Evolutionary conservation across 2,329 filamentous ascomycete species (phyloP).

Genomic region (Aaosphaeria pasadenensis): DNA sequence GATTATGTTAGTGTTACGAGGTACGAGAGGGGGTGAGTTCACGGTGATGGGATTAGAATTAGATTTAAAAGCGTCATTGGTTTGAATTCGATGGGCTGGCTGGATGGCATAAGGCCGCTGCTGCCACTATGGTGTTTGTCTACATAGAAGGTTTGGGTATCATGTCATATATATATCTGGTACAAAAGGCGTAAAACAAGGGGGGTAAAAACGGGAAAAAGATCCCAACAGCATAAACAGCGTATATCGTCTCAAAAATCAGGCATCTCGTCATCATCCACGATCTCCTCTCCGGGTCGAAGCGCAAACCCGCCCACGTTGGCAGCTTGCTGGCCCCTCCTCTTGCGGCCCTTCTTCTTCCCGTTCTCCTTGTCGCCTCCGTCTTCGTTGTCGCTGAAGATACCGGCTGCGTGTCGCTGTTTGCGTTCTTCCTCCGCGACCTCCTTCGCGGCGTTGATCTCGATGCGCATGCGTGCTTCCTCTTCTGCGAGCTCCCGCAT

Average conservation of each 20-base stretch:
- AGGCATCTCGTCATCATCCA: conserved; percentile 11
- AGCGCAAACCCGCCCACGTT: conserved; percentile 24
- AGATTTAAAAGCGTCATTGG: no score
- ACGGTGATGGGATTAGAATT: no score
- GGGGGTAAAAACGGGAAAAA: no score
- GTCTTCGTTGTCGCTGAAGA: conserved; percentile 18
- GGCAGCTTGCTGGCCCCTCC: conserved; percentile 17
- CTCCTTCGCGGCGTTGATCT: conserved; percentile 35
- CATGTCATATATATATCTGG: no score
- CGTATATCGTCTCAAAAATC: no score
- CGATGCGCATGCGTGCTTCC: conserved; percentile 23
- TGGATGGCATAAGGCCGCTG: no score
- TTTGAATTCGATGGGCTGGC: no score
- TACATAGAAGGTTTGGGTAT: no score
- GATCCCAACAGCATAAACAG: no score
- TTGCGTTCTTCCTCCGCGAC: conserved; percentile 36
- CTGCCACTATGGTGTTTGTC: no score
- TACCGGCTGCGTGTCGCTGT: conserved; percentile 27
- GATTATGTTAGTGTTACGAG: conserved; percentile 38
- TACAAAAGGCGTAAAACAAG: no score
- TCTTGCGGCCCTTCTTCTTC: conserved; percentile 24
- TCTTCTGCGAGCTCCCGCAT: conserved; percentile 25
- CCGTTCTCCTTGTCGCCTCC: conserved; percentile 7
- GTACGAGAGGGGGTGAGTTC: conserved; percentile 12
- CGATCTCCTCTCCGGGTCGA: conserved; percentile 28